These are phyloP conservation scores for Sutorius australiensis DNA, from an alignment of 768 basidiomycete genomes.

Conservation along the genomic window DNA sequence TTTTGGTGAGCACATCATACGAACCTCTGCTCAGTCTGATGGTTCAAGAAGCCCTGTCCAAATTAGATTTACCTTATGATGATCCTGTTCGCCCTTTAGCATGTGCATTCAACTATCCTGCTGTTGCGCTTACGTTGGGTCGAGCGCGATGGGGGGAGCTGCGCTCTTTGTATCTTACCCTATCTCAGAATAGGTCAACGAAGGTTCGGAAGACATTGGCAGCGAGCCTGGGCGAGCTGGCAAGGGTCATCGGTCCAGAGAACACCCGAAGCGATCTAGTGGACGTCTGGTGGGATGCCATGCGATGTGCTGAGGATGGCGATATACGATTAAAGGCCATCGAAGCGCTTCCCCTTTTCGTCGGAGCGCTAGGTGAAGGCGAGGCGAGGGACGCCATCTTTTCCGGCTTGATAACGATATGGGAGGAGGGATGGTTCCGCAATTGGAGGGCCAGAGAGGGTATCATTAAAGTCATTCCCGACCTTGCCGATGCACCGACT, in stretches of 20 bases:
- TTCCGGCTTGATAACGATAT: constrained; percentile 45
- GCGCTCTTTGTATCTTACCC: constrained; percentile 58
- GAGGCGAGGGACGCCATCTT: constrained; percentile 46
- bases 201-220: constrained; percentile 79
- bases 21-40: constrained; percentile 3
- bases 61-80: constrained; percentile 47
- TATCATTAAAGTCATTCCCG: constrained; percentile 54
- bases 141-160: constrained; percentile 69
- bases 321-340: constrained; percentile 71
- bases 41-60: constrained; percentile 15
- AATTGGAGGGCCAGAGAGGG: constrained; percentile 81
- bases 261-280: constrained; percentile 67
- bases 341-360: constrained; percentile 59
- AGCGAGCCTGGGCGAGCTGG: constrained; percentile 85
- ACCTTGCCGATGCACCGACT: constrained; percentile 43
- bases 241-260: constrained; percentile 75
- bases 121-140: constrained; percentile 82
- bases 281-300: constrained; percentile 62
- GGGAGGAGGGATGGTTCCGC: constrained; percentile 56
- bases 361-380: constrained; percentile 46
- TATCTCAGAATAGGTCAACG: constrained; percentile 55
- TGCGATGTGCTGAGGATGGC: constrained; percentile 52
- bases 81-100: constrained; percentile 74
- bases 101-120: constrained; percentile 89
- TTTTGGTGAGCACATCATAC: constrained; percentile 15